Conservation (phyloP, 768 basidiomycete species). For the Mycena pura region DNA sequence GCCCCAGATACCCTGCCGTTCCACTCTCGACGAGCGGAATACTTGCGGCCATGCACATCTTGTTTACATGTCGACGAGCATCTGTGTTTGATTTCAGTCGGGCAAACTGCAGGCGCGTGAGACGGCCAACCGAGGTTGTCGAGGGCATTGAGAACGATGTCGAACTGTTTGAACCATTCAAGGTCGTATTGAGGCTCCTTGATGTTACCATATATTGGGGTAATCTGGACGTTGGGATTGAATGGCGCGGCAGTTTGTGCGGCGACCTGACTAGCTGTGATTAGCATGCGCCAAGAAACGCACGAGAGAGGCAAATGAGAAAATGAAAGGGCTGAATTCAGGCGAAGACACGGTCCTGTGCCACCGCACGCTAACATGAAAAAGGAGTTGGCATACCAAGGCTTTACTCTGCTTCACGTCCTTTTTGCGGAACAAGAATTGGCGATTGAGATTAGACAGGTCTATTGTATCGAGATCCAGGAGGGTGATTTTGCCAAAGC, state of each 20-base stretch:
- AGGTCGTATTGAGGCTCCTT: conserved; percentile 92
- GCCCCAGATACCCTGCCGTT: conserved; percentile 95
- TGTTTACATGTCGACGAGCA: conserved; percentile 94
- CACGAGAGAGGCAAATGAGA: neutral
- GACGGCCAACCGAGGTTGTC: conserved; percentile 87
- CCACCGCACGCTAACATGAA: neutral
- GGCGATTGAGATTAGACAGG: conserved; percentile 94
- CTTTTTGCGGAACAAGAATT: conserved; percentile 96
- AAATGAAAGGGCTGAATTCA: conserved; percentile 1
- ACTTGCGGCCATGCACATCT: conserved; percentile 93
- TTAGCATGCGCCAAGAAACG: neutral
- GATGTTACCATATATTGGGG: conserved; percentile 93
- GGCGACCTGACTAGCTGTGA: conserved; percentile 65
- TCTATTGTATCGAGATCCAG: conserved; percentile 99
- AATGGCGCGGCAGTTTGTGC: conserved; percentile 83
- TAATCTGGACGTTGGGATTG: conserved; percentile 88
- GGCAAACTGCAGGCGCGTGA: neutral
- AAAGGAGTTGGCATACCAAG: conserved; percentile 57
- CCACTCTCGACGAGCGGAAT: conserved; percentile 95
- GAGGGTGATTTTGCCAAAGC: conserved; percentile 91
- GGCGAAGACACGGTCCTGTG: neutral
- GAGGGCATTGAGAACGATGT: conserved; percentile 93
- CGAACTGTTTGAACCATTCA: conserved; percentile 89
- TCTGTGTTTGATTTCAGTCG: conserved; percentile 51
- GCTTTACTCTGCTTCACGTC: conserved; percentile 98